Base-by-base conservation (phyloP, 192 early-diverging fungal genomes). In the Podila clonocystis region DNA sequence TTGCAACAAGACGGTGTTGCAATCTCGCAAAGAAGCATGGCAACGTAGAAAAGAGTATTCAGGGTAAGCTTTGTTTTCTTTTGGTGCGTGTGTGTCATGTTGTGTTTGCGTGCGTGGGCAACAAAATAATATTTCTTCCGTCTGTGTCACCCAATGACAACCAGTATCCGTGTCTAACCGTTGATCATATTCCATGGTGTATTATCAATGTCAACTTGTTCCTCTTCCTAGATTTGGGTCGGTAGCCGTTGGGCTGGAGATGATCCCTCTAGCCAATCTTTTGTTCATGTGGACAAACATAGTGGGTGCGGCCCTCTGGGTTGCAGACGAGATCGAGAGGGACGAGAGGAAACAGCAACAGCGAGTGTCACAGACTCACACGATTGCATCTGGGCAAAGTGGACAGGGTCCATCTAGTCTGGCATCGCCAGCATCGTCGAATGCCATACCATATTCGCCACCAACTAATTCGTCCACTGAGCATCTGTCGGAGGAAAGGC, bases 271-370 rank as follows among this genome's bases (percentile, higher is more conserved):
- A 7, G 82, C 89, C 26, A 87, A 88, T 50, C 62, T 89, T 28
- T 11, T 93, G 2, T 93, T 93, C 50, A 85, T 90, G 82, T 92
- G 91, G 85, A 93, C 92, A 11, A 93, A 93, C 55, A 84, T 89
- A 66, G 86, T 93, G 1, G 90, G 90, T 7, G 68, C 67, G n/a
- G 74, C 74, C 30, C 24, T 76, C 3, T 76, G 74, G 74, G 74
- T 76, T 3, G 74, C 74, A 26, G 74, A 76, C 58, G 74, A 76
- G 58, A 76, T 76, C 65, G 74, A 76, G 36, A 65, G 52, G 33
- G 63, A 69, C 19, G 74, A 76, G 26, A 61, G 68, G 8, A 59
- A 38, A n/a, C 67, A 70, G 38, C 58, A n/a, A 26, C 33, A 61
- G 9, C 28, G 59, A 2, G 17, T 19, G 5, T 28, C 59, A 33